Evolutionary conservation across 495 filamentous ascomycete species (phyloP).

Genomic region (Penicillium coffeae): DNA sequence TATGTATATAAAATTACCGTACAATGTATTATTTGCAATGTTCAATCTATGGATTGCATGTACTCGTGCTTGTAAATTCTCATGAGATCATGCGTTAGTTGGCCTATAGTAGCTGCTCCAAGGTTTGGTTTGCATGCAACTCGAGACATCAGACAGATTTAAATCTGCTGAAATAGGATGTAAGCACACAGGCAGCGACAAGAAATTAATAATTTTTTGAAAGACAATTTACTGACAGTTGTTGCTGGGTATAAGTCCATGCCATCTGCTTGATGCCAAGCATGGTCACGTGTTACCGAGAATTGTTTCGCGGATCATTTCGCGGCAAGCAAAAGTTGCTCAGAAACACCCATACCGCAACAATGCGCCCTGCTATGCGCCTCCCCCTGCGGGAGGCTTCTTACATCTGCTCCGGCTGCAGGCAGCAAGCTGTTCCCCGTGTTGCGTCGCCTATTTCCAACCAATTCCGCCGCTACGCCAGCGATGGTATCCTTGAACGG

Average conservation of each 20-base stretch:
- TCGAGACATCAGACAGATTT: no score
- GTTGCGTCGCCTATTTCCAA: conserved; percentile 31
- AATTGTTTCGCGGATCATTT: conserved; percentile 21
- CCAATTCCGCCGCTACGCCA: conserved; percentile 41
- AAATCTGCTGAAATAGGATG: no score
- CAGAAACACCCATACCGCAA: conserved; percentile 20
- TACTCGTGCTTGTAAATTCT: background rate
- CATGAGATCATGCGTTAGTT: background rate
- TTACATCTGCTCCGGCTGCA: conserved; percentile 45
- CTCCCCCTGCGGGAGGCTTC: conserved; percentile 36
- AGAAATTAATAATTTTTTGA: no score
- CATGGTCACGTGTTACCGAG: conserved; percentile 23
- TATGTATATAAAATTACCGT: conserved; percentile 24
- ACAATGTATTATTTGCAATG: conserved; percentile 10
- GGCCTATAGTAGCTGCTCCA: no score
- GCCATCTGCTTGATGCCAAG: conserved; percentile 10
- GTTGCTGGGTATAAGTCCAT: no score
- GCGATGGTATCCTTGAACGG: conserved; percentile 43
- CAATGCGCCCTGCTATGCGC: conserved; percentile 40
- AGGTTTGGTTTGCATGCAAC: no score
- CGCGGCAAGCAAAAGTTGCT: conserved; percentile 18
- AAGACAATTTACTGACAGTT: no score
- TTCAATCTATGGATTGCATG: background rate
- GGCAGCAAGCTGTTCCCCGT: conserved; percentile 36
- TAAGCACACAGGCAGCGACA: no score